Evolutionary conservation across 306 rosid genomes (phyloP).

Genomic region (Ormosia emarginata): DNA sequence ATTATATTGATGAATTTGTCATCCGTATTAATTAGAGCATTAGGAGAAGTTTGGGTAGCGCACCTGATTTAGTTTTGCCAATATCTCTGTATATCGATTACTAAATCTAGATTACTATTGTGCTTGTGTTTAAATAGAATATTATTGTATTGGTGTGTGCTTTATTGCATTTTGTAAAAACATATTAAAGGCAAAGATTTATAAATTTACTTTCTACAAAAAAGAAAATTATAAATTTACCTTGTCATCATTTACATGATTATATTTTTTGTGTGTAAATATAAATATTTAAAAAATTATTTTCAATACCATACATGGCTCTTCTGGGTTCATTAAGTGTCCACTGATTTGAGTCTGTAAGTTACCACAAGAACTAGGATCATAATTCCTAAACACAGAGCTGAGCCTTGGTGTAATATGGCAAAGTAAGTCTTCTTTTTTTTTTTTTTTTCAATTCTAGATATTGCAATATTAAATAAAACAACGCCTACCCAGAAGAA

Average conservation of each 20-base stretch:
- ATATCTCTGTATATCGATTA: too few relatives aligned
- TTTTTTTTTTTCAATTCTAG: background rate
- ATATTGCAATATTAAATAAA: background rate
- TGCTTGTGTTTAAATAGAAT: too few relatives aligned
- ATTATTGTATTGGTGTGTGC: background rate
- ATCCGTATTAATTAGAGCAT: too few relatives aligned
- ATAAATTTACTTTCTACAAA: background rate
- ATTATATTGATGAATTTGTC: too few relatives aligned
- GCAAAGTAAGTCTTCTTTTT: background rate
- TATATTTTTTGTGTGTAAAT: background rate
- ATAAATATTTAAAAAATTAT: background rate
- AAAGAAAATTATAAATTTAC: background rate
- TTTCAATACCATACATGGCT: background rate
- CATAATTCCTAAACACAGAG: background rate
- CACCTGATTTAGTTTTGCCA: too few relatives aligned
- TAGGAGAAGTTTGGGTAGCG: too few relatives aligned
- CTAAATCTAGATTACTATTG: too few relatives aligned
- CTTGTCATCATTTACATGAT: background rate
- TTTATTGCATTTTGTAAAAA: background rate
- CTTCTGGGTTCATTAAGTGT: background rate
- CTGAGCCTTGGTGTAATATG: background rate
- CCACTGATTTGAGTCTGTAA: background rate
- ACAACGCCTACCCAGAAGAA: background rate
- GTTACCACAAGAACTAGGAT: background rate
- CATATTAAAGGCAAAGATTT: background rate